These are phyloP conservation scores for Trichoderma erinaceum DNA, from an alignment of 495 filamentous ascomycete species.

Conservation along the genomic window DNA sequence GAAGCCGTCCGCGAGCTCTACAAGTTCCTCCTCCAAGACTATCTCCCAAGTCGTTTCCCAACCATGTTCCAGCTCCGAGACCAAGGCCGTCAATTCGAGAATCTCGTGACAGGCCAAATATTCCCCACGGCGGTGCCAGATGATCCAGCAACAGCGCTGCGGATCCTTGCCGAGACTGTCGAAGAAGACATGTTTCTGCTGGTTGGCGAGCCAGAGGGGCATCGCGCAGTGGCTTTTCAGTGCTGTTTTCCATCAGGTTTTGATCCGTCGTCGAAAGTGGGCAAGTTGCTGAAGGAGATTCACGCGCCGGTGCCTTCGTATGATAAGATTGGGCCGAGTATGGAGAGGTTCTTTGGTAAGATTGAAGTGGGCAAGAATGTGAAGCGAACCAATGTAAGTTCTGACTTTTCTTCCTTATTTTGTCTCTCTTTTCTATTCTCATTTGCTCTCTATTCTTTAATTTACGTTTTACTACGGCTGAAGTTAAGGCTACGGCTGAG, in stretches of 20 bases:
- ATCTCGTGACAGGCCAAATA: slow-evolving; percentile 38
- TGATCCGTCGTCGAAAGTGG: slow-evolving; percentile 57
- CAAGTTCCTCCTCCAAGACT: slow-evolving; percentile 52
- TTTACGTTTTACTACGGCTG: neutral
- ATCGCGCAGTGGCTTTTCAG: slow-evolving; percentile 60
- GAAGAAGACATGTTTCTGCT: slow-evolving; percentile 77
- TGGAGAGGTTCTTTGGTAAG: slow-evolving; percentile 68
- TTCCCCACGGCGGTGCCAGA: slow-evolving; percentile 36
- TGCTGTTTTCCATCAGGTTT: slow-evolving; percentile 73
- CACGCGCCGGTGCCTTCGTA: slow-evolving; percentile 68
- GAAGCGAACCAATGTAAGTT: slow-evolving; percentile 47
- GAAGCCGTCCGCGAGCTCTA: slow-evolving; percentile 60
- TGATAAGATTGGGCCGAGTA: slow-evolving; percentile 64
- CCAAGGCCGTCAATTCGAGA: slow-evolving; percentile 31
- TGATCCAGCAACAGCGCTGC: slow-evolving; percentile 33
- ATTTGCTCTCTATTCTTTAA: slow-evolving; percentile 6
- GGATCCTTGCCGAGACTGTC: slow-evolving; percentile 51
- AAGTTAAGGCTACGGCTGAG: too few relatives aligned
- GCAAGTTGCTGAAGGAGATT: slow-evolving; percentile 55
- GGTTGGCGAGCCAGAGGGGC: slow-evolving; percentile 49
- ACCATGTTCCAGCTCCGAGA: slow-evolving; percentile 46
- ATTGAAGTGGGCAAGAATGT: slow-evolving; percentile 51
- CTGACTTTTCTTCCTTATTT: neutral
- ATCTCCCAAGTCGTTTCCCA: slow-evolving; percentile 62
- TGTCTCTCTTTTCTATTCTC: neutral